These are phyloP conservation scores for Coprinellus aureogranulatus DNA, from an alignment of 768 basidiomycete species.

Conservation along the genomic window DNA sequence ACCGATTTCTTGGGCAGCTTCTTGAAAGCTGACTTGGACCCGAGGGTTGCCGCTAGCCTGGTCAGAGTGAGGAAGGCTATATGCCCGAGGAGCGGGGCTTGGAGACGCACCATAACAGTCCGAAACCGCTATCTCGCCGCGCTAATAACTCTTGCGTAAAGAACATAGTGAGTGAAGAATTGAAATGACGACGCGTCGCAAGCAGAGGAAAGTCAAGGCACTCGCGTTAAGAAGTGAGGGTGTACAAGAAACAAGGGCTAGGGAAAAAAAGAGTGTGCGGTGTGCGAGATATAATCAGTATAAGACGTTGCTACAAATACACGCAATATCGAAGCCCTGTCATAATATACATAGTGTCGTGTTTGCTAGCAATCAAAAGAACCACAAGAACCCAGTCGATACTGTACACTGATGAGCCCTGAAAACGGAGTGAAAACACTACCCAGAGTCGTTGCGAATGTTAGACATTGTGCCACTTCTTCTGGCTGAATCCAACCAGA, in stretches of 20 bases:
- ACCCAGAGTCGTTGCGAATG: not conserved
- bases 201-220: no score
- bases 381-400: not conserved
- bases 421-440: not conserved
- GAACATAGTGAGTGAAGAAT: no score
- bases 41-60: slow-evolving; percentile 90
- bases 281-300: not conserved
- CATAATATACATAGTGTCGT: not conserved
- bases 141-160: slow-evolving; percentile 80
- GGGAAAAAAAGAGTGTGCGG: not conserved
- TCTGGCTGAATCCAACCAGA: slow-evolving; percentile 51
- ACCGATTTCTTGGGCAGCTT: slow-evolving; percentile 82
- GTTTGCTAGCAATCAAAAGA: not conserved
- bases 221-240: no score
- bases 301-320: not conserved
- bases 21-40: slow-evolving; percentile 82
- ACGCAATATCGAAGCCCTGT: not conserved
- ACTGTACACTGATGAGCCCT: not conserved
- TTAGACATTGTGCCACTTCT: slow-evolving; percentile 50
- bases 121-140: slow-evolving; percentile 83
- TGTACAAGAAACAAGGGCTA: no score
- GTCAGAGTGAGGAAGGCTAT: not conserved
- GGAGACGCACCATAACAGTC: slow-evolving; percentile 68
- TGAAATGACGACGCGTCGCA: no score
- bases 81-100: not conserved